Evolutionary conservation across 371 early-diverging fungal genomes (phyloP).

Genomic region (Syncephalis plumigaleata): DNA sequence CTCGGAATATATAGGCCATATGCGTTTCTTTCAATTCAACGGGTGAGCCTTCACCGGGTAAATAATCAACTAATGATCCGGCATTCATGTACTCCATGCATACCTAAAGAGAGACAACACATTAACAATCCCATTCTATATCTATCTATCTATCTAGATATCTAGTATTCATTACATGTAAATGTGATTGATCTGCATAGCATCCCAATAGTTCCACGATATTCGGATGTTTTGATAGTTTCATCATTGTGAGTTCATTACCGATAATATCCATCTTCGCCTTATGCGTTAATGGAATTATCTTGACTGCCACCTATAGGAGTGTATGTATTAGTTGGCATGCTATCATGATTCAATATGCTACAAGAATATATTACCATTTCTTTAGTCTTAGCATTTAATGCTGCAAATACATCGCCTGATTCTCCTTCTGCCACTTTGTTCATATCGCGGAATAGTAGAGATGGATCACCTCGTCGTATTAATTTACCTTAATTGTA

Average conservation of each 20-base stretch:
- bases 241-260: neutral
- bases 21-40: too few relatives aligned
- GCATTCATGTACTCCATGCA: conserved; percentile 70
- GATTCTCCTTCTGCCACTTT: neutral
- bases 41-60: conserved; percentile 17
- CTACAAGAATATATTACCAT: neutral
- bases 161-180: conserved; percentile 8
- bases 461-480: neutral
- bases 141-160: neutral
- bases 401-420: neutral
- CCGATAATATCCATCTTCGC: neutral
- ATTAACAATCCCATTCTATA: neutral
- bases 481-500: neutral
- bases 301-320: neutral
- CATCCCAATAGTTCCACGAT: neutral
- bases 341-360: neutral
- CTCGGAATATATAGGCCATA: too few relatives aligned
- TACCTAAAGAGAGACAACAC: conserved; percentile 21
- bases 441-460: neutral
- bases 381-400: neutral
- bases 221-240: neutral
- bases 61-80: conserved; percentile 47
- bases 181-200: neutral
- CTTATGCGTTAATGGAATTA: neutral
- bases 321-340: neutral